Evolutionary conservation across 208 protist genomes (phyloP), one percentile per base, ranked within the genome.

Genomic region (Trypanosoma congolense): DNA sequence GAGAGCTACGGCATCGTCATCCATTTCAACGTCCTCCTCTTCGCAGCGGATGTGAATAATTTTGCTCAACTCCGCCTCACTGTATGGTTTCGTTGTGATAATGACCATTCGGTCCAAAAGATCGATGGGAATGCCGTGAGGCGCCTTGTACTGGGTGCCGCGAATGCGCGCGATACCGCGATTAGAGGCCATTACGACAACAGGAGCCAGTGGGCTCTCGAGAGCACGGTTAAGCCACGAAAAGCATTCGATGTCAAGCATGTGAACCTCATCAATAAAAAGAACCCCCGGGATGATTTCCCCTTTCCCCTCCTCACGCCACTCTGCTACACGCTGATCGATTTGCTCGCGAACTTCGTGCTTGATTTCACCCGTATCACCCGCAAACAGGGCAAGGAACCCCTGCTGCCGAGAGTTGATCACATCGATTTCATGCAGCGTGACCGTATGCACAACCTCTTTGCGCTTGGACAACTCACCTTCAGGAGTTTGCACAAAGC

Each of bases 221-320:
- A 99, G 74, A 0, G 98, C 99, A 48, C 98, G 84, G 78, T 99
- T 99, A 24, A 99, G 82, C 88, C 98, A 99, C 18, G 97, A 99
- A 76, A 99, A 99, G 81, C 98, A 99, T 71, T 99, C 99, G 46
- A 99, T 98, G 67, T 99, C 98, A 5, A 99, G 88, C 98, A 99
- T 99, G 83, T 99, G 98, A 14, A 99, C 97, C 70, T 96, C 91
- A 77, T 96, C 91, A 63, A 96, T 95, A 61, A 96, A 95, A 57
- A 97, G 79, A 21, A 99, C 98, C 35, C 99, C 99, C 4, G 98
- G 98, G 3, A 99, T 87, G 52, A 99, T 97, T 50, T 99, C 97
- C 19, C 98, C 98, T 61, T 99, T 99, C 41, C 98, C 98, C 72
- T 99, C 97, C 65, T 99, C 98, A n/a, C 95, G 86, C 98, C 98